Evolutionary conservation across 2,329 filamentous ascomycete species (phyloP).

Genomic region (Aspergillus pseudotamarii): DNA sequence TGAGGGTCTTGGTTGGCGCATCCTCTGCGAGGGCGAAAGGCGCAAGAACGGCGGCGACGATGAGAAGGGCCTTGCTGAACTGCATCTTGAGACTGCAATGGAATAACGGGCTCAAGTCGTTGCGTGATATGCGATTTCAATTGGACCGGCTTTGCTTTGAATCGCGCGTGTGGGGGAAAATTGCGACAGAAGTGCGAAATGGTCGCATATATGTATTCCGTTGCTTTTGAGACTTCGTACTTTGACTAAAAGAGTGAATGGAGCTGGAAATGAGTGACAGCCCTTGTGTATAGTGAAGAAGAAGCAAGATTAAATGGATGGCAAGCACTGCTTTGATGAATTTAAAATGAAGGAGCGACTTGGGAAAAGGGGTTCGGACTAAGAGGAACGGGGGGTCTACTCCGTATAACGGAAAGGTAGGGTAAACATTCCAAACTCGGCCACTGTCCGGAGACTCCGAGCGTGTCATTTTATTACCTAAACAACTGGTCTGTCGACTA

Average conservation of each 20-base stretch:
- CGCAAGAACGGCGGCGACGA: constrained; percentile 30
- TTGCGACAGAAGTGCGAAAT: background rate
- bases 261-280: constrained; percentile 39
- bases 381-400: background rate
- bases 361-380: constrained; percentile 5
- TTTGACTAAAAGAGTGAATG: constrained; percentile 32
- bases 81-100: constrained; percentile 30
- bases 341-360: constrained; percentile 9
- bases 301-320: constrained; percentile 22
- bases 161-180: background rate
- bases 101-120: background rate
- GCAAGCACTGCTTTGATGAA: constrained; percentile 21
- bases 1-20: constrained; percentile 30
- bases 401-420: no score
- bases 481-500: background rate
- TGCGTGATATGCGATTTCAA: background rate
- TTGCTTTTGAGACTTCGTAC: background rate
- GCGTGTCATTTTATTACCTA: background rate
- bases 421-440: constrained; percentile 1
- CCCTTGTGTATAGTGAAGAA: constrained; percentile 26
- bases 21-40: constrained; percentile 33
- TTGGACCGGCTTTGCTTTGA: background rate
- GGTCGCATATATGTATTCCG: background rate
- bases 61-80: constrained; percentile 36
- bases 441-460: background rate